phyloP scores from a whole-genome alignment of 169 alveolate species.

The Besnoitia besnoiti region DNA sequence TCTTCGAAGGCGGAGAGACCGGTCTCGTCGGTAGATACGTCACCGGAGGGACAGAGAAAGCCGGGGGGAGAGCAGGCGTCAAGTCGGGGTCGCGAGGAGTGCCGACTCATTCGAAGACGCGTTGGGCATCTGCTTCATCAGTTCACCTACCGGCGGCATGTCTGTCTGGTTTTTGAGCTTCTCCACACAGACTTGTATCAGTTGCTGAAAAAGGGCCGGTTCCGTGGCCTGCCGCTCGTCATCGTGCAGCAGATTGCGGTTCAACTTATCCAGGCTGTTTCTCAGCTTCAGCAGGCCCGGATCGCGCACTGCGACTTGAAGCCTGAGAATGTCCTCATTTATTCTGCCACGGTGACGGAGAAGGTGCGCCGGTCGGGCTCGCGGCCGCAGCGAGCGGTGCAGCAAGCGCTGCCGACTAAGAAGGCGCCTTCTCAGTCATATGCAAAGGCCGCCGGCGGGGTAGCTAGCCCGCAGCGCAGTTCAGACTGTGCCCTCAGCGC shows the following conservation, averaged over 20 bases:
- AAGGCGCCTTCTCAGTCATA: not conserved
- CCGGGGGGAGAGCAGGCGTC: constrained; percentile 20
- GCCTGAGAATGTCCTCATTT: constrained; percentile 87
- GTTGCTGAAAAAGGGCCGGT: constrained; percentile 67
- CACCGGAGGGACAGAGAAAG: not conserved
- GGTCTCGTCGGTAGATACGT: not conserved
- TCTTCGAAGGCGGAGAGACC: too few species aligned
- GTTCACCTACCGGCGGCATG: constrained; percentile 76
- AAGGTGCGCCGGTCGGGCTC: not conserved
- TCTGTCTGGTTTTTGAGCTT: constrained; percentile 78
- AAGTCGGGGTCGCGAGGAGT: not conserved
- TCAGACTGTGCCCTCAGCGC: too few species aligned
- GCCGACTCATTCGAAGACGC: not conserved
- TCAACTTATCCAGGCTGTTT: constrained; percentile 79
- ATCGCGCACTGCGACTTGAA: constrained; percentile 88
- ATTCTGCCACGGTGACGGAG: not conserved
- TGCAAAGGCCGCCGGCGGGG: not conserved
- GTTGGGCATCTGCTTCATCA: constrained; percentile 74
- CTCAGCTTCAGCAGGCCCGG: constrained; percentile 74
- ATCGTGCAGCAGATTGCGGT: constrained; percentile 78
- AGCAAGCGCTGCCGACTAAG: not conserved
- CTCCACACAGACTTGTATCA: constrained; percentile 74
- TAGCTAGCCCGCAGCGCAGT: too few species aligned
- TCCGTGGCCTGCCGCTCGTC: constrained; percentile 76
- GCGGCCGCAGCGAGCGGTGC: not conserved